Percentiles rank a stretch among this genome's conserved stretches.
phyloP scores from a whole-genome alignment of 2,329 filamentous ascomycete genomes.

The Aureobasidium pullulans region DNA sequence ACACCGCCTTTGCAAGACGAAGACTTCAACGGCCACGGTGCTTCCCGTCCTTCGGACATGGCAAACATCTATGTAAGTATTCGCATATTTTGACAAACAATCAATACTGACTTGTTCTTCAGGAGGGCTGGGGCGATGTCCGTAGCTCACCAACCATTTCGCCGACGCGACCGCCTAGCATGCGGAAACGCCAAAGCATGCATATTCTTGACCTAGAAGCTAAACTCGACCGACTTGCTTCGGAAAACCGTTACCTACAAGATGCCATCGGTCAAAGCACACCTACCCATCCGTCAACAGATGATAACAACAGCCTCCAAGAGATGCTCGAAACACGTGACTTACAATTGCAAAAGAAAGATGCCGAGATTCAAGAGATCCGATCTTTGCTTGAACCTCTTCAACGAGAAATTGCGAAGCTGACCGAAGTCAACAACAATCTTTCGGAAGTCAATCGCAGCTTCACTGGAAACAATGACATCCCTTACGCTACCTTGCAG shows the following conservation, averaged over 20 bases:
- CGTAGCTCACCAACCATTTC: slow-evolving; percentile 76
- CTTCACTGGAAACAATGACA: slow-evolving; percentile 67
- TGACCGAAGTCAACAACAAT: slow-evolving; percentile 76
- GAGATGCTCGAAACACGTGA: slow-evolving; percentile 58
- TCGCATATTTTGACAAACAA: slow-evolving; percentile 12
- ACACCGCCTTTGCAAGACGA: slow-evolving; percentile 54
- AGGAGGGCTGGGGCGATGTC: slow-evolving; percentile 93
- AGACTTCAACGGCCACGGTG: slow-evolving; percentile 50
- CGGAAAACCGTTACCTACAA: slow-evolving; percentile 74
- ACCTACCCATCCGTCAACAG: slow-evolving; percentile 45
- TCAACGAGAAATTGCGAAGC: slow-evolving; percentile 70
- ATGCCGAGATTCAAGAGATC: slow-evolving; percentile 78
- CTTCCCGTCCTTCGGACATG: slow-evolving; percentile 78
- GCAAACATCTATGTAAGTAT: slow-evolving; percentile 84
- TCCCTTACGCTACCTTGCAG: slow-evolving; percentile 61
- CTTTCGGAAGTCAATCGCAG: slow-evolving; percentile 70
- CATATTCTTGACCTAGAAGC: slow-evolving; percentile 84
- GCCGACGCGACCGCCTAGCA: slow-evolving; percentile 86
- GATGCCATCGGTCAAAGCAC: slow-evolving; percentile 45
- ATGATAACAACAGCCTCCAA: slow-evolving; percentile 40
- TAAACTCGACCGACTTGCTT: slow-evolving; percentile 72
- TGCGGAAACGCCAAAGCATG: slow-evolving; percentile 96
- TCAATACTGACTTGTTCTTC: slow-evolving; percentile 24
- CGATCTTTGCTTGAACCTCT: slow-evolving; percentile 71
- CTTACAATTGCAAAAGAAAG: slow-evolving; percentile 68